Evolutionary conservation across 2,329 filamentous ascomycete species (phyloP), one percentile per base, ranked within the genome.

Genomic region (Ophiocordyceps camponoti-floridani): DNA sequence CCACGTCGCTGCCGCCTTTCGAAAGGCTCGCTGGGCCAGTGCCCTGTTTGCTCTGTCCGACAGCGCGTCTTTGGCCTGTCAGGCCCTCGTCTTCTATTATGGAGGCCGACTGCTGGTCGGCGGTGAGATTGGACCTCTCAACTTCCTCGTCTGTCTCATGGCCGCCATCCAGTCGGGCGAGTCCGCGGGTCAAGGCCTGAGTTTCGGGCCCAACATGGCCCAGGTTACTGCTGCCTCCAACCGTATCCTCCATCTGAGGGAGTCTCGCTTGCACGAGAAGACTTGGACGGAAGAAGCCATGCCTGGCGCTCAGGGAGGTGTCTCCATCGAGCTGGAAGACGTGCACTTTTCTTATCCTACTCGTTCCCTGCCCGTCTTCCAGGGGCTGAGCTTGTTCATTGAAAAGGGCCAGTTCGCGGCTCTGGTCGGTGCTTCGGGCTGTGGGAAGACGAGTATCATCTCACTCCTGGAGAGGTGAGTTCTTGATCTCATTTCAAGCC

Each of bases 401-500:
- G 66, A 77, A 50, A 77, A 76, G 50, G 81, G 80, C 4, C 77
- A 83, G 54, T 84, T 83, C 53, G 77, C 73, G 0, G 81, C 79
- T 1, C 65, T 85, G 1, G 80, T 85, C 5, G 81, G 82, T 2
- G 71, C 79, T 1, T 80, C 76, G 1, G 80, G 80, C 0, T 82
- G 77, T 47, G 81, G 81, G 33, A 84, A 88, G 62, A 82, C 78
- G 0, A 84, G 77, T 14, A 77, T 84, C 40, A 73, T 89, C 33
- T 68, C 70, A 44, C 61, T 81, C 1, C 59, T 81, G 7, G 77
- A 81, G 59, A 70, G 57, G 53, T 57, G 44, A 45, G 52, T 44
- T 14, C 2, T n/a, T 9, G 31, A 8, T 10, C 8, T n/a, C 12
- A 5, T 12, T 19, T 2, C 6, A 4, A 14, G 9, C 8, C 16